Evolutionary conservation across 441 rosid genomes (phyloP), one percentile per base, ranked within the genome.

Genomic region (Pelargonium myrrhifolium): DNA sequence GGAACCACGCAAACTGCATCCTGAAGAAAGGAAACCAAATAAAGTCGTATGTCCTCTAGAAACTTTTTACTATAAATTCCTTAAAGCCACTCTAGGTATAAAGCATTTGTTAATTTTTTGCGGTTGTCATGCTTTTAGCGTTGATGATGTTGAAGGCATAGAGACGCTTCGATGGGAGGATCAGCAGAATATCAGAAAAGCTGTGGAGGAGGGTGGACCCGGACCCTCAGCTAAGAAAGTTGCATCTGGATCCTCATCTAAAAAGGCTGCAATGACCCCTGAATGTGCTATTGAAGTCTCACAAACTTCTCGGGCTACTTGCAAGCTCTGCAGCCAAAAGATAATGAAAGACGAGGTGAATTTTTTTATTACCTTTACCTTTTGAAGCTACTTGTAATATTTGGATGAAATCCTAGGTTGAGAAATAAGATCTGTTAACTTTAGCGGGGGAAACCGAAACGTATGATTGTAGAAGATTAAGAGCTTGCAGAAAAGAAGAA

Each of bases 91-190:
- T 49, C 12, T 35, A 24, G 28, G 31, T 75, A 58, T 14, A n/a
- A 28, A 53, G 24, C 26, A 26, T 40, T 67, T 43, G 62, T 66
- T 58, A 42, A 74, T 11, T 42, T 56, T n/a, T 42, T 56, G 11
- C 20, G 20, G 69, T 59, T 65, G 1, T 67, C 65, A 26, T 66
- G 40, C 61, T 71, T 39, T 26, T 76, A 93, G 99, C 17, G 62
- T 77, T 72, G 90, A 89, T 81, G 99, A 93, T 78, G 92, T 93
- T 70, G 97, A 93, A 79, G 96, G 96, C 63, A 26, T 87, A 68
- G 99, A 94, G 72, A 78, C 87, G 12, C 91, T 92, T 71, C 91
- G 99, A 22, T 91, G 99, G 99, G 98, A 92, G 76, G 99, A 94
- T 82, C 99, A 94, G 74, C 87, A 91, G 71, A 87, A 76, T 71